Evolutionary conservation across 1,284 basidiomycete genomes (phyloP).

Genomic region (Ceratobasidium sp.): DNA sequence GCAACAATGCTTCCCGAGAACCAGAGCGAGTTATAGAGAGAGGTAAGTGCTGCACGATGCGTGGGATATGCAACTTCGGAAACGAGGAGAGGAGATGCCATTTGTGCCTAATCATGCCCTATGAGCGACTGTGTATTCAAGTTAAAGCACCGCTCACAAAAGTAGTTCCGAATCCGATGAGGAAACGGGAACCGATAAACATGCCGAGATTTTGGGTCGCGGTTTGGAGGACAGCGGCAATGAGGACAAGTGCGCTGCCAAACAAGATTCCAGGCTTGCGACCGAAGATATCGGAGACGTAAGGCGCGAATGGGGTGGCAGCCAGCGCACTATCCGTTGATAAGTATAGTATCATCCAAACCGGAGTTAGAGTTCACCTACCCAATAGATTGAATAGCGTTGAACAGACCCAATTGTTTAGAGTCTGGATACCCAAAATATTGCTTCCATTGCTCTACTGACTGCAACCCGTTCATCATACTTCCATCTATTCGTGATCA

Average conservation of each 20-base stretch:
- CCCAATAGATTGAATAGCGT: slow-evolving; percentile 69
- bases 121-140: slow-evolving; percentile 16
- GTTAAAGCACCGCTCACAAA: slow-evolving; percentile 50
- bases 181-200: slow-evolving; percentile 79
- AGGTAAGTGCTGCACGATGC: slow-evolving; percentile 50
- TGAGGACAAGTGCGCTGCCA: slow-evolving; percentile 58
- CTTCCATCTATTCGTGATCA: slow-evolving; percentile 38
- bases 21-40: slow-evolving; percentile 51
- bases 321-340: slow-evolving; percentile 22
- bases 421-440: slow-evolving; percentile 43
- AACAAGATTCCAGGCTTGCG: slow-evolving; percentile 48
- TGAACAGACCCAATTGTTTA: slow-evolving; percentile 66
- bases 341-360: neutral
- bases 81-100: slow-evolving; percentile 50
- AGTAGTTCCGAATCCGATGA: slow-evolving; percentile 80
- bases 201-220: slow-evolving; percentile 75
- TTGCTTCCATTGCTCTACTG: slow-evolving; percentile 40
- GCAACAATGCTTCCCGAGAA: slow-evolving; percentile 50
- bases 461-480: slow-evolving; percentile 46
- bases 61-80: slow-evolving; percentile 52
- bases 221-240: slow-evolving; percentile 68
- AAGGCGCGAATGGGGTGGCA: slow-evolving; percentile 45
- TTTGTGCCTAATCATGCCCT: slow-evolving; percentile 52
- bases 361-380: neutral
- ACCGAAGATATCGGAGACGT: slow-evolving; percentile 48